Conservation (phyloP, 163 green algal species). For the Prototheca wickerhamii region DNA sequence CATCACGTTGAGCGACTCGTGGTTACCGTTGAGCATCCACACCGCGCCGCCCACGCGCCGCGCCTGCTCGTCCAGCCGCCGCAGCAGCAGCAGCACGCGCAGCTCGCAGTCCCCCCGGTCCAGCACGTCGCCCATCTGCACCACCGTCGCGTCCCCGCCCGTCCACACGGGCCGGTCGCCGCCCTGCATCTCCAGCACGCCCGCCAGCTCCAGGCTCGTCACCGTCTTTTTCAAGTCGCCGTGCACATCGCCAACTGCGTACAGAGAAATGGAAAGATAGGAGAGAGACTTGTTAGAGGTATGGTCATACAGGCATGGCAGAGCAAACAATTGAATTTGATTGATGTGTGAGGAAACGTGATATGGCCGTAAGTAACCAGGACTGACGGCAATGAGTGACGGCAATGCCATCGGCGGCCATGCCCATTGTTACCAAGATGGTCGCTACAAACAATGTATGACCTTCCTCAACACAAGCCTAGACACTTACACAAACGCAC, state of each 20-base stretch:
- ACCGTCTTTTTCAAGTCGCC: slow-evolving; percentile 81
- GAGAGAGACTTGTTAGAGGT: background rate
- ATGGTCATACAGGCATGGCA: no score
- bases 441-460: no score
- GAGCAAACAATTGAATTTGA: no score
- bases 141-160: slow-evolving; percentile 47
- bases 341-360: no score
- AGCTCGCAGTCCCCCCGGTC: slow-evolving; percentile 79
- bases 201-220: slow-evolving; percentile 54
- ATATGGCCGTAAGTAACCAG: no score
- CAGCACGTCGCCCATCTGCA: slow-evolving; percentile 62
- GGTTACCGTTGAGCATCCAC: slow-evolving; percentile 94
- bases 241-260: slow-evolving; percentile 83
- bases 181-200: slow-evolving; percentile 52
- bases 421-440: background rate
- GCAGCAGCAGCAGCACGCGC: slow-evolving; percentile 70
- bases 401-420: no score
- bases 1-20: slow-evolving; percentile 90
- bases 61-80: slow-evolving; percentile 70
- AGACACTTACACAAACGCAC: no score
- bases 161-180: slow-evolving; percentile 51
- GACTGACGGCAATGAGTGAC: no score
- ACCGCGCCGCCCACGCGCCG: slow-evolving; percentile 66
- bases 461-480: no score
- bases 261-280: background rate